phyloP scores from a whole-genome alignment of 1,139 yeast species.

The Kurtzmaniella natalensis region DNA sequence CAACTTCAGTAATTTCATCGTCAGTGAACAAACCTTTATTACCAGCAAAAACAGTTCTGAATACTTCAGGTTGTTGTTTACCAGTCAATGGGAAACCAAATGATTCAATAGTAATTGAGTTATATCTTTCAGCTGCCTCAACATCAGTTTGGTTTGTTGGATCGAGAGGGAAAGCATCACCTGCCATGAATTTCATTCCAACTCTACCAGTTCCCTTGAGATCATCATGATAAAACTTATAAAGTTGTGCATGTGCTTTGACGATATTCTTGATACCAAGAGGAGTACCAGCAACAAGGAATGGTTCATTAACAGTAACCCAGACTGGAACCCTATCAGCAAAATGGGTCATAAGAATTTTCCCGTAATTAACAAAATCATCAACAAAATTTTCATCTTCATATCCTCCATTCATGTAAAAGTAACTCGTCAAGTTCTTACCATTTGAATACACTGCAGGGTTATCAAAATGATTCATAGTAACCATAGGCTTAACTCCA shows the following conservation, averaged over 20 bases:
- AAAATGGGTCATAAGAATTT: slow-evolving; percentile 24
- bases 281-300: slow-evolving; percentile 15
- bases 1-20: slow-evolving; percentile 20
- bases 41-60: slow-evolving; percentile 18
- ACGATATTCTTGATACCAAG: slow-evolving; percentile 23
- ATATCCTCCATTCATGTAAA: slow-evolving; percentile 17
- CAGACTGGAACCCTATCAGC: slow-evolving; percentile 30
- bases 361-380: slow-evolving; percentile 28
- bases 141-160: slow-evolving; percentile 15
- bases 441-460: slow-evolving; percentile 20
- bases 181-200: slow-evolving; percentile 18
- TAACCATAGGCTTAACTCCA: slow-evolving; percentile 28
- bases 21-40: slow-evolving; percentile 17
- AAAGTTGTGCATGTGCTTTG: slow-evolving; percentile 24
- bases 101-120: slow-evolving; percentile 23
- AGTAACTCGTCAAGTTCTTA: slow-evolving; percentile 10
- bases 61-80: slow-evolving; percentile 23
- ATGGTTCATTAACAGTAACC: slow-evolving; percentile 33
- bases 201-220: slow-evolving; percentile 21
- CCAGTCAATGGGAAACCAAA: slow-evolving; percentile 31
- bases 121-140: slow-evolving; percentile 22
- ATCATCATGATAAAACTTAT: slow-evolving; percentile 23
- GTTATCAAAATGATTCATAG: slow-evolving; percentile 31
- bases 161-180: slow-evolving; percentile 18
- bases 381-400: slow-evolving; percentile 20